Base-by-base conservation (phyloP, 805 yeast genomes). In the Sungouiozyma ichnusensis region DNA sequence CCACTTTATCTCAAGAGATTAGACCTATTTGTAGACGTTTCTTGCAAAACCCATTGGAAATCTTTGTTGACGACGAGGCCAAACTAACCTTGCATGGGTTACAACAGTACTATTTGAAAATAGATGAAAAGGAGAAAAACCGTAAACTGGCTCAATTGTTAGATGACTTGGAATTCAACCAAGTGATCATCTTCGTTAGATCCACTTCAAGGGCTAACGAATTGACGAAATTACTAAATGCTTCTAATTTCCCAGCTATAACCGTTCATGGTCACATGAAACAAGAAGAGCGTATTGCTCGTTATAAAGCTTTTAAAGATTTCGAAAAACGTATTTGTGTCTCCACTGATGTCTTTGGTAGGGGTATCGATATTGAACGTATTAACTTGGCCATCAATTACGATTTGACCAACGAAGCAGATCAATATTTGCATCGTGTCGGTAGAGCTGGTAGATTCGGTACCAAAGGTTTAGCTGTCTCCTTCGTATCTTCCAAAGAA, bases 361-460 rank as follows among this genome's bases (percentile, higher is more conserved):
- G 98, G 76, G 98, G 98, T 74, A 92, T 90, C 59, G 98, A 90
- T 77, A 90, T 90, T 54, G 98, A 90, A 76, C 86, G 98, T 72
- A 90, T 90, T 69, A 90, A 90, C 71, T 71, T 90, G 65, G 98
- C 98, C 48, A 87, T 90, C 73, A 92, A 90, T 74, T 90, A 90
- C 68, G 98, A 90, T 69, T 72, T 90, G 73, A 96, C 98, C 55
- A 73, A 68, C 51, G 97, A 88, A 71, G 95, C 97, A 50, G 97
- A 90, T 68, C 97, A 92, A 69, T 90, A 92, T 69, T 77, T 90
- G 64, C 98, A 90, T 74, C 86, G 98, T 73, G 98, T 90, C 49
- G 98, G 98, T 63, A 87, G 98, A 79, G 98, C 98, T 54, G 98
- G 98, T 71, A 88, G 98, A 77, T 90, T 90, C 59, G 98, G 98